Evolutionary conservation across 768 basidiomycete genomes (phyloP), one percentile per base, ranked within the genome.

Genomic region (Tylopilus plumbeoviolaceoides): DNA sequence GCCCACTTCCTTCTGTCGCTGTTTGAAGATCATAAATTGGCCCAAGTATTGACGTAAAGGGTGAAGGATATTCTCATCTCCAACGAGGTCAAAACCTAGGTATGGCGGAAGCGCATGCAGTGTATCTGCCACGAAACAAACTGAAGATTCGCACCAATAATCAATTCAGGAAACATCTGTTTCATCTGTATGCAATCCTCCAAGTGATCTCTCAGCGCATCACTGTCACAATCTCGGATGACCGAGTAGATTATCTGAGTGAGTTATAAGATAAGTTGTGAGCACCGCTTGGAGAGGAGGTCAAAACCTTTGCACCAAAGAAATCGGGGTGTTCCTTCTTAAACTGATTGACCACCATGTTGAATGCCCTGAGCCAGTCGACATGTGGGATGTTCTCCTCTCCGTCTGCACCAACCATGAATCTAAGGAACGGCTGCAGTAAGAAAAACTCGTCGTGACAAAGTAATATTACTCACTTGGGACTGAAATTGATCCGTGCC

Each of bases 101-200:
- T n/a, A 23, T 10, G 18, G 44, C 52, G 17, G 43, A 38, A 33
- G 25, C 20, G 5, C 27, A 44, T 23, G 11, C 46, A 50, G 44
- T 38, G 28, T 57, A 21, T 33, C n/a, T 30, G 8, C 18, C 23
- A 3, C 2, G 21, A 25, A 28, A n/a, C 15, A 27, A 15, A n/a
- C 7, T 31, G 39, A 42, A 30, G n/a, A 47, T 15, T 39, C 71
- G 20, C 25, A 81, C 87, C 88, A 40, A 80, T 79, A 43, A 91
- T 84, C 31, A 88, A 68, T 57, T 87, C 77, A 20, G 87, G 88
- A 61, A 87, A 90, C 50, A 81, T 79, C 63, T 85, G 79, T 67
- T 89, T 90, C 54, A 91, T 72, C 8, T 72, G 70, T 48, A 91
- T 80, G 57, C 89, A 88, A 58, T 91, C 89, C 51, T 87, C 83